Conservation (phyloP, 306 rosid genomes). For the Malus sylvestris region DNA sequence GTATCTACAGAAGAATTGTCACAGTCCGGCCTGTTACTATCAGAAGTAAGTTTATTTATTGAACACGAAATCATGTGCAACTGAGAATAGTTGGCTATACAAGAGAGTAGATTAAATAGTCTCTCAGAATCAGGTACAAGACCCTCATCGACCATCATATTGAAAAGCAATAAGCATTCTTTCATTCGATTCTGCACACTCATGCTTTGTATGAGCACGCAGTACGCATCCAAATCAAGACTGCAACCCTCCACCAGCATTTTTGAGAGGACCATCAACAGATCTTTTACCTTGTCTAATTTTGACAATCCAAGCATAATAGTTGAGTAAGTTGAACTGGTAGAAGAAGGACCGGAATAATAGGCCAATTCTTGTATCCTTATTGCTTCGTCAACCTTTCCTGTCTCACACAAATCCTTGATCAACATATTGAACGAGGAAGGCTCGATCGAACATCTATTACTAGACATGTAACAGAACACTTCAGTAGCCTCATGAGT, state of each 20-base stretch:
- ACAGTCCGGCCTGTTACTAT: slow-evolving; percentile 7
- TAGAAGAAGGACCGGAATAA: slow-evolving; percentile 44
- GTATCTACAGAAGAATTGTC: slow-evolving; percentile 38
- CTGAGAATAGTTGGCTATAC: slow-evolving; percentile 43
- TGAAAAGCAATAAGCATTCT: slow-evolving; percentile 50
- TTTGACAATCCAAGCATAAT: slow-evolving; percentile 50
- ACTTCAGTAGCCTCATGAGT: slow-evolving; percentile 47
- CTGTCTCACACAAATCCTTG: slow-evolving; percentile 46
- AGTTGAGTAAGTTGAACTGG: slow-evolving; percentile 36
- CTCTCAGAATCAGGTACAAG: slow-evolving; percentile 51
- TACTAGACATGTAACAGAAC: slow-evolving; percentile 57
- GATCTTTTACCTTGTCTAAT: slow-evolving; percentile 29
- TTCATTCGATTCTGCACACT: slow-evolving; percentile 35
- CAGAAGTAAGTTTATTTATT: slow-evolving; percentile 32
- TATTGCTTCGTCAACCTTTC: slow-evolving; percentile 43
- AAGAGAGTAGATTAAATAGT: slow-evolving; percentile 44
- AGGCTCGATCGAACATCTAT: slow-evolving; percentile 42
- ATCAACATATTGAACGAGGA: slow-evolving; percentile 51
- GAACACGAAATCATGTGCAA: slow-evolving; percentile 44
- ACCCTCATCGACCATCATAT: slow-evolving; percentile 55
- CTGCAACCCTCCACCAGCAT: slow-evolving; percentile 51
- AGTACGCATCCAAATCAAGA: slow-evolving; percentile 51
- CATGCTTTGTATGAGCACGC: slow-evolving; percentile 56
- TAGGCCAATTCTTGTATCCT: slow-evolving; percentile 45
- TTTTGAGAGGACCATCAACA: slow-evolving; percentile 42